These are phyloP conservation scores for Trichaptum fuscoviolaceum DNA, from an alignment of 768 basidiomycete species.

Conservation along the genomic window DNA sequence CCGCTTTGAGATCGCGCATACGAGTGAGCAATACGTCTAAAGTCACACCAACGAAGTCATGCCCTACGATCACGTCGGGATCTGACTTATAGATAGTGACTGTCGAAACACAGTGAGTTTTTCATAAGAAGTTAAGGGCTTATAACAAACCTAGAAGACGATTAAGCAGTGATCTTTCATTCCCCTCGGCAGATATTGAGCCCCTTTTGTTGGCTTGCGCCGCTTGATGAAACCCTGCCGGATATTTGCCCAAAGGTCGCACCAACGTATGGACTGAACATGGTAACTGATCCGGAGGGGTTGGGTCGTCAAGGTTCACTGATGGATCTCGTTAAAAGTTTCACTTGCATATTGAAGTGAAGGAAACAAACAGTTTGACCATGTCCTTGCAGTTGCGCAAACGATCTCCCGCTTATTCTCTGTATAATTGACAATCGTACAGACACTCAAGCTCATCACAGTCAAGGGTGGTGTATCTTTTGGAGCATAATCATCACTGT, in stretches of 20 bases:
- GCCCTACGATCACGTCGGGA: constrained; percentile 91
- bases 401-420: constrained; percentile 94
- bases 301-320: constrained; percentile 90
- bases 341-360: background rate
- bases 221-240: constrained; percentile 71
- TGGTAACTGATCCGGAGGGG: constrained; percentile 80
- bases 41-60: constrained; percentile 87
- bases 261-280: constrained; percentile 85
- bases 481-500: constrained; percentile 62
- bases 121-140: constrained; percentile 6
- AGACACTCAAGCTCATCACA: constrained; percentile 80
- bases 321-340: constrained; percentile 5
- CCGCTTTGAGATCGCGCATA: constrained; percentile 84
- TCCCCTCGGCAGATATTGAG: constrained; percentile 64
- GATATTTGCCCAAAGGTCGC: constrained; percentile 84
- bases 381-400: constrained; percentile 76
- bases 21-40: constrained; percentile 89
- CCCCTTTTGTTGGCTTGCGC: constrained; percentile 63
- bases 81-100: constrained; percentile 80
- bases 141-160: constrained; percentile 59
- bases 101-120: constrained; percentile 21
- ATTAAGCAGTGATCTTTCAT: constrained; percentile 83
- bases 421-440: constrained; percentile 90
- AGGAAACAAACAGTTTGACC: constrained; percentile 56
- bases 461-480: constrained; percentile 86